Evolutionary conservation across 1,139 yeast genomes (phyloP).

Genomic region (Pichia sp.): DNA sequence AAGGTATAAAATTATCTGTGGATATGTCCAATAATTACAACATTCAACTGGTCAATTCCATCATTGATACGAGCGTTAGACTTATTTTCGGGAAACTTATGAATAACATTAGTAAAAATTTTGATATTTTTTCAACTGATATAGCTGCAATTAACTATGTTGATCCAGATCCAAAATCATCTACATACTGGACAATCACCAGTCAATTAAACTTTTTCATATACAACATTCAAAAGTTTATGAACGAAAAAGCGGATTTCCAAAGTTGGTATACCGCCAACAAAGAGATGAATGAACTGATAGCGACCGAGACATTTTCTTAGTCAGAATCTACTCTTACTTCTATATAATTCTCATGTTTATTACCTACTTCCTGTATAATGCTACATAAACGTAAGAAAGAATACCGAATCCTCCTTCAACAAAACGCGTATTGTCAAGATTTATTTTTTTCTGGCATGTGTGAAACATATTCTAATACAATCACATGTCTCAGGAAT

Average conservation of each 20-base stretch:
- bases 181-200: constrained; percentile 23
- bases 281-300: constrained; percentile 13
- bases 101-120: constrained; percentile 27
- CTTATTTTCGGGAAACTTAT: constrained; percentile 29
- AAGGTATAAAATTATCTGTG: constrained; percentile 32
- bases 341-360: too few species aligned
- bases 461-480: too few species aligned
- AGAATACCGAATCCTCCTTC: too few species aligned
- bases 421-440: too few species aligned
- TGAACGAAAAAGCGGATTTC: constrained; percentile 26
- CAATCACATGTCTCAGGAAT: too few species aligned
- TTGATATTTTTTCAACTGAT: constrained; percentile 21
- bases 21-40: constrained; percentile 28
- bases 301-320: not conserved
- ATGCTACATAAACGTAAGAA: too few species aligned
- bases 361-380: too few species aligned
- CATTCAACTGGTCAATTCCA: constrained; percentile 23
- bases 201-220: constrained; percentile 29
- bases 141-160: constrained; percentile 15
- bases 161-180: not conserved
- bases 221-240: constrained; percentile 29
- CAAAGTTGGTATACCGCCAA: constrained; percentile 24
- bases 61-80: constrained; percentile 24
- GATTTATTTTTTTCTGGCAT: too few species aligned
- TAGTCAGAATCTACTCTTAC: too few species aligned